A percentile compares a stretch with the other conserved stretches of the same genome.
These are phyloP conservation scores for Aspergillus piperis DNA, from an alignment of 2,329 filamentous ascomycete species.

Conservation along the genomic window DNA sequence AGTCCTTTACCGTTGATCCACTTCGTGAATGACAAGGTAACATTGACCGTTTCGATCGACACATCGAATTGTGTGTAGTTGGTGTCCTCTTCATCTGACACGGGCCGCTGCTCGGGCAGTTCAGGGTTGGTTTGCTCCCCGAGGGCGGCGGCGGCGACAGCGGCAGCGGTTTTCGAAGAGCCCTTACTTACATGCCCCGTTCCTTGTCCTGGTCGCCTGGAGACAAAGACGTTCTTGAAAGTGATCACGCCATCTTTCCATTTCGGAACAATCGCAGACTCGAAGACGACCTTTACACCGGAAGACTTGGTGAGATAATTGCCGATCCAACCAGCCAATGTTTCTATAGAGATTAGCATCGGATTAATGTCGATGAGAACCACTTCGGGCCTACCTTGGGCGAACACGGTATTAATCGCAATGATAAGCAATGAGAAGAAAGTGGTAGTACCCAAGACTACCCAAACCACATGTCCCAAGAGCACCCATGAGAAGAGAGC, in stretches of 20 bases:
- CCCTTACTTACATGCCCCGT: conserved; percentile 87
- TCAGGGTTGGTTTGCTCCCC: conserved; percentile 48
- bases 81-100: conserved; percentile 71
- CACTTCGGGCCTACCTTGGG: conserved; percentile 66
- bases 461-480: conserved; percentile 89
- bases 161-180: conserved; percentile 79
- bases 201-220: conserved; percentile 79
- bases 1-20: conserved; percentile 98
- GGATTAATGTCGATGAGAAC: conserved; percentile 11
- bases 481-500: conserved; percentile 96
- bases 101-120: conserved; percentile 29
- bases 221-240: conserved; percentile 95
- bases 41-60: conserved; percentile 91
- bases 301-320: conserved; percentile 95
- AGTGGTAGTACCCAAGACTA: conserved; percentile 94
- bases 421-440: conserved; percentile 93
- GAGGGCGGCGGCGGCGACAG: conserved; percentile 70
- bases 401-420: conserved; percentile 92
- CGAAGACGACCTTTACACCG: conserved; percentile 90
- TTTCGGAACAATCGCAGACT: conserved; percentile 94
- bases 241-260: conserved; percentile 96
- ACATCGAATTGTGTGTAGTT: conserved; percentile 98
- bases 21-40: conserved; percentile 94
- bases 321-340: conserved; percentile 86
- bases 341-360: conserved; percentile 61